Percentiles rank a stretch among this genome's conserved stretches.
phyloP scores from a whole-genome alignment of 2,329 filamentous ascomycete genomes.

The Metarhizium robertsii region DNA sequence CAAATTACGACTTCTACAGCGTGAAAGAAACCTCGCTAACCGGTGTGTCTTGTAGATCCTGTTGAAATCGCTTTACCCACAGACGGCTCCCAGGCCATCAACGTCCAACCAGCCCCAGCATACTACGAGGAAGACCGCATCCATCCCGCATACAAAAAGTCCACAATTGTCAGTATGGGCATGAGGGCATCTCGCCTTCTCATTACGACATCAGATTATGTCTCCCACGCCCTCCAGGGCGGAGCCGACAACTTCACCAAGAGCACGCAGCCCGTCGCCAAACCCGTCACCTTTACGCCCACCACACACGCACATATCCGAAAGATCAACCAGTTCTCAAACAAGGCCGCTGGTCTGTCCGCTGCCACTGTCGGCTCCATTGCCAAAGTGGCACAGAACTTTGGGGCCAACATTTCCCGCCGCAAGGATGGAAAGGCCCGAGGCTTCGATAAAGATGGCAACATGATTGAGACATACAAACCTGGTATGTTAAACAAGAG shows the following conservation, averaged over 20 bases:
- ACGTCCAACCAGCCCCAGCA: conserved; percentile 56
- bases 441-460: conserved; percentile 62
- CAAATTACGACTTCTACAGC: not conserved
- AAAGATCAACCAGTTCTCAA: conserved; percentile 81
- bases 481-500: conserved; percentile 91
- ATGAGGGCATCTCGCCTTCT: conserved; percentile 84
- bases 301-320: conserved; percentile 77
- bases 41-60: conserved; percentile 42
- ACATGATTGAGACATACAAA: conserved; percentile 59
- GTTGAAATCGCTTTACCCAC: conserved; percentile 68
- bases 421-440: conserved; percentile 43
- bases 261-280: conserved; percentile 65
- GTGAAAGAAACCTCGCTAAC: not conserved
- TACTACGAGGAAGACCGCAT: conserved; percentile 49
- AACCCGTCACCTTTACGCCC: conserved; percentile 81
- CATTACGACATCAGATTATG: conserved; percentile 73
- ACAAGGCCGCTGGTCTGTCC: conserved; percentile 67
- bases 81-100: conserved; percentile 54
- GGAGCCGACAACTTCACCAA: conserved; percentile 75
- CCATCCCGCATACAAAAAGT: conserved; percentile 88
- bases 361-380: conserved; percentile 82
- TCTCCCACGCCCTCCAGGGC: conserved; percentile 67
- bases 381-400: conserved; percentile 75
- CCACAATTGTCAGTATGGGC: conserved; percentile 76
- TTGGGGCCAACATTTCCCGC: conserved; percentile 62